Conservation (phyloP, 805 yeast genomes). For the Candida pini region DNA sequence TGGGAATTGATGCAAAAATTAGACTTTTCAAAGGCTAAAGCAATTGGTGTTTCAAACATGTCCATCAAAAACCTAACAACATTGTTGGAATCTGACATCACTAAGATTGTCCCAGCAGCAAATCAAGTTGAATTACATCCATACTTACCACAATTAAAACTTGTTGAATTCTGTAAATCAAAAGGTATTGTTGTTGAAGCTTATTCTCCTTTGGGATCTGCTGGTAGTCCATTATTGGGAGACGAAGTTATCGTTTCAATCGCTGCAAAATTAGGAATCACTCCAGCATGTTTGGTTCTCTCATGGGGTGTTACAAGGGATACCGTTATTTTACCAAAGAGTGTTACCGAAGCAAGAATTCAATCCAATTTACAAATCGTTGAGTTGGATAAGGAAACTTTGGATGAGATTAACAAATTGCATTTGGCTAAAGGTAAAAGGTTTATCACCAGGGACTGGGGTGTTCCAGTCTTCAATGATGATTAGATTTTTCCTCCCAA, state of each 20-base stretch:
- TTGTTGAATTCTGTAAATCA: slow-evolving; percentile 44
- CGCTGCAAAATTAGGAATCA: slow-evolving; percentile 36
- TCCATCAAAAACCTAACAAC: slow-evolving; percentile 46
- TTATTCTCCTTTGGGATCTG: slow-evolving; percentile 71
- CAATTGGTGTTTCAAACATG: slow-evolving; percentile 77
- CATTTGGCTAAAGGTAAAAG: slow-evolving; percentile 10
- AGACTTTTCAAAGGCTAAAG: slow-evolving; percentile 36
- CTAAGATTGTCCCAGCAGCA: slow-evolving; percentile 54
- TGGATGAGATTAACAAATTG: slow-evolving; percentile 11
- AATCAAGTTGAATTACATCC: slow-evolving; percentile 79
- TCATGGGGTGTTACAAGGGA: slow-evolving; percentile 59
- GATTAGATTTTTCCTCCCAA: no score
- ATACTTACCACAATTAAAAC: slow-evolving; percentile 55
- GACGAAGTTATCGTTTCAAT: slow-evolving; percentile 38
- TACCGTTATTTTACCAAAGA: slow-evolving; percentile 47
- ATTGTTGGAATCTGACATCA: slow-evolving; percentile 42
- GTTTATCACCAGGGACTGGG: slow-evolving; percentile 15
- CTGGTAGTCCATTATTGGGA: slow-evolving; percentile 45
- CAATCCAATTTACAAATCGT: slow-evolving; percentile 33
- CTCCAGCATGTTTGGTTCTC: slow-evolving; percentile 47
- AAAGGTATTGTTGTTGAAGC: slow-evolving; percentile 62
- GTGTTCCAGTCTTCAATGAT: slow-evolving; percentile 18
- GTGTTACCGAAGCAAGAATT: slow-evolving; percentile 40
- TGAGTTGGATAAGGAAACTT: slow-evolving; percentile 30
- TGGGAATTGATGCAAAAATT: slow-evolving; percentile 60